Percentiles rank a stretch among this genome's conserved stretches.
Conservation (phyloP, 2,329 filamentous ascomycete genomes). For the Hawksworthiomyces lignivorus region DNA sequence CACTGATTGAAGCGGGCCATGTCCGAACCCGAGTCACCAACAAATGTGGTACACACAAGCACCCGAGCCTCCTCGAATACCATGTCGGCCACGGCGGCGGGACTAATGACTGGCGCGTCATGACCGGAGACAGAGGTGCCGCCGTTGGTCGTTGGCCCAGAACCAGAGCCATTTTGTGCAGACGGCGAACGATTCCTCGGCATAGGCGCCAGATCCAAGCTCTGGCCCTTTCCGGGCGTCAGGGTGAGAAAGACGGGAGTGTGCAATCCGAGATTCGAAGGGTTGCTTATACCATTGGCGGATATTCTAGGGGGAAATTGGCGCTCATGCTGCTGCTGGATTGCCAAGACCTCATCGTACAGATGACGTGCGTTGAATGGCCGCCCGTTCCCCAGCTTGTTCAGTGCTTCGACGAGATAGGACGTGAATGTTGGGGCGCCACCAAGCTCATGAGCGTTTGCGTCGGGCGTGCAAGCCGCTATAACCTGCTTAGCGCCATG, state of each 20-base stretch:
- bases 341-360: slow-evolving; percentile 45
- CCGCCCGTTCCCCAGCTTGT: slow-evolving; percentile 43
- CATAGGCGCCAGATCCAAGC: slow-evolving; percentile 44
- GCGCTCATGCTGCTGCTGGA: slow-evolving; percentile 36
- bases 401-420: slow-evolving; percentile 47
- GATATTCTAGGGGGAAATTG: slow-evolving; percentile 29
- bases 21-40: slow-evolving; percentile 56
- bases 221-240: slow-evolving; percentile 45
- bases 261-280: slow-evolving; percentile 26
- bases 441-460: slow-evolving; percentile 34
- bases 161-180: neutral
- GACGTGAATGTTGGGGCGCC: slow-evolving; percentile 50
- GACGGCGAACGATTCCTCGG: slow-evolving; percentile 25
- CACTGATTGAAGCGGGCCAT: slow-evolving; percentile 61
- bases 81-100: slow-evolving; percentile 43
- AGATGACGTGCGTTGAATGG: slow-evolving; percentile 50
- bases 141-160: slow-evolving; percentile 15
- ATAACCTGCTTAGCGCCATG: slow-evolving; percentile 56
- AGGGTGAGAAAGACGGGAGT: slow-evolving; percentile 48
- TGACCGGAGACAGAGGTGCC: slow-evolving; percentile 8
- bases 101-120: slow-evolving; percentile 38
- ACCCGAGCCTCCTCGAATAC: slow-evolving; percentile 56
- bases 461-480: slow-evolving; percentile 50
- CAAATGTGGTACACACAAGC: slow-evolving; percentile 60
- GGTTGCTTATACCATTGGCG: slow-evolving; percentile 35